Conservation (phyloP, 2,329 filamentous ascomycete genomes). For the Ophiostoma himal-ulmi region DNA sequence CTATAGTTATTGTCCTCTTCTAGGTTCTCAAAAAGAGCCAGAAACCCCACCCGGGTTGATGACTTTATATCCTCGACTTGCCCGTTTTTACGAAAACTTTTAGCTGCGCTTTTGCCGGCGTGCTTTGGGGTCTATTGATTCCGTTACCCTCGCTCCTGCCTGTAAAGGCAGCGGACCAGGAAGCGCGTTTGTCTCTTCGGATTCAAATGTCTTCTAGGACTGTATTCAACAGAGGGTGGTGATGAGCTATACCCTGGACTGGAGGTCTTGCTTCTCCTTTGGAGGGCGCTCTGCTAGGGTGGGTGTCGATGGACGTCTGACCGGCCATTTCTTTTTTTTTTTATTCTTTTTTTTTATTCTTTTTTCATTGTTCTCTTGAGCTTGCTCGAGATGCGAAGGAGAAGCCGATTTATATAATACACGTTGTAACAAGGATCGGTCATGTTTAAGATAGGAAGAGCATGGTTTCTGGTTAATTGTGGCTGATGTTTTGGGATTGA, state of each 20-base stretch:
- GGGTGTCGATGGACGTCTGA: conserved; percentile 88
- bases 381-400: conserved; percentile 49
- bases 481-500: too few relatives aligned
- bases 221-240: conserved; percentile 74
- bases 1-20: conserved; percentile 93
- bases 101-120: conserved; percentile 16
- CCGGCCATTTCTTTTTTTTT: conserved; percentile 54
- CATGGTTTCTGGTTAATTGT: too few relatives aligned
- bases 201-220: conserved; percentile 30
- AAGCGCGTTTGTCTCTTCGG: conserved; percentile 16
- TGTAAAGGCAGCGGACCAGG: conserved; percentile 54
- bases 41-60: conserved; percentile 95
- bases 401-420: conserved; percentile 30
- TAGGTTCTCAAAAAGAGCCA: conserved; percentile 89
- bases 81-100: conserved; percentile 24
- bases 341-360: conserved; percentile 45
- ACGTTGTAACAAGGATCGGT: too few relatives aligned
- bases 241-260: conserved; percentile 84
- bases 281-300: conserved; percentile 66
- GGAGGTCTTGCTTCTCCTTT: conserved; percentile 58
- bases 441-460: too few relatives aligned
- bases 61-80: conserved; percentile 69
- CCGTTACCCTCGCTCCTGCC: conserved; percentile 52
- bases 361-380: conserved; percentile 53
- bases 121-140: conserved; percentile 31